A percentile compares a stretch with the other conserved stretches of the same genome.
These are phyloP conservation scores for Colletotrichum chlorophyti DNA, from an alignment of 2,329 filamentous ascomycete genomes.

Conservation along the genomic window DNA sequence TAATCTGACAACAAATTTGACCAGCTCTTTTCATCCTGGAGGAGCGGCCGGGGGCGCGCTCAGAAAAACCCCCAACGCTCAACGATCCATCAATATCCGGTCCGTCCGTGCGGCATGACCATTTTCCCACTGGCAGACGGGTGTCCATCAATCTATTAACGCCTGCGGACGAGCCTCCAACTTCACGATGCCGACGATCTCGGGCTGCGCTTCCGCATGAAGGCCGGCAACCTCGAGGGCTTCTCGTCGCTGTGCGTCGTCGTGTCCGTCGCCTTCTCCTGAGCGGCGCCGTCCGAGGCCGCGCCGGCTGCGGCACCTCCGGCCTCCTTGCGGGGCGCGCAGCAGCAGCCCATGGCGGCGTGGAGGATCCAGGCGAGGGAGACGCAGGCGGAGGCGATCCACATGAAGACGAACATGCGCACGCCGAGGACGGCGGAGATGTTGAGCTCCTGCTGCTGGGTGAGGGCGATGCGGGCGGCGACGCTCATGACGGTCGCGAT, in stretches of 20 bases:
- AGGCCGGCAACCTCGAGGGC: constrained; percentile 22
- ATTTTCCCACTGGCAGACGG: too few species aligned
- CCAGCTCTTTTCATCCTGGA: too few species aligned
- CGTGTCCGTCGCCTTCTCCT: constrained; percentile 20
- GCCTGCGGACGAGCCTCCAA: not conserved
- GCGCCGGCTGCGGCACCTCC: not conserved
- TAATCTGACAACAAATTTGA: too few species aligned
- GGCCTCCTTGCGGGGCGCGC: constrained; percentile 37
- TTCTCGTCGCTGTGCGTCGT: constrained; percentile 14
- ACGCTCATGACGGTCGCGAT: constrained; percentile 86
- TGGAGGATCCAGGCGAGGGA: constrained; percentile 77
- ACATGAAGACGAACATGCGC: constrained; percentile 88
- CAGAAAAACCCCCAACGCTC: not conserved
- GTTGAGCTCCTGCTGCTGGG: constrained; percentile 75
- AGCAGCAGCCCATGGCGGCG: constrained; percentile 80
- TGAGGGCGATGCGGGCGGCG: constrained; percentile 80
- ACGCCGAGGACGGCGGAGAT: constrained; percentile 73
- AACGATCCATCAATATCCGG: not conserved
- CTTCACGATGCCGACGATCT: constrained; percentile 16
- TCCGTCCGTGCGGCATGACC: too few species aligned
- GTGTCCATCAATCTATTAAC: too few species aligned
- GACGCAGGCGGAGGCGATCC: constrained; percentile 74
- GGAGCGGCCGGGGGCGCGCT: too few species aligned
- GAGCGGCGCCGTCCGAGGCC: not conserved
- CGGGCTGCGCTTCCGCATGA: constrained; percentile 29